Percentiles rank a stretch among this genome's conserved stretches.
Evolutionary conservation across 2,329 filamentous ascomycete species (phyloP).

Genomic region (Calonectria hongkongensis): DNA sequence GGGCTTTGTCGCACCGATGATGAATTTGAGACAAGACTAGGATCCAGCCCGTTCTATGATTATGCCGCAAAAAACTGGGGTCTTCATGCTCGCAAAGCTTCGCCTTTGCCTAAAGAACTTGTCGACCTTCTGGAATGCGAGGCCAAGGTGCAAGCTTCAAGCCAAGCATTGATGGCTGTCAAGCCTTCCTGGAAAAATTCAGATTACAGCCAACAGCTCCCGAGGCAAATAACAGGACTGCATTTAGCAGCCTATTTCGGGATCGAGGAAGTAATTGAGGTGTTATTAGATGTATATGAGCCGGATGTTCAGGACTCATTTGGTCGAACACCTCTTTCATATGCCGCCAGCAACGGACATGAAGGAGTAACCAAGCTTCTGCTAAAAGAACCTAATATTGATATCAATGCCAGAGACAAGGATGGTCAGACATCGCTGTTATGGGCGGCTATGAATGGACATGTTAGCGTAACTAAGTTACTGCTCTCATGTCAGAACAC

Average conservation of each 20-base stretch:
- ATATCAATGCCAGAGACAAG: not conserved
- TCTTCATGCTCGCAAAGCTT: conserved; percentile 53
- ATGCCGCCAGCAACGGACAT: no score
- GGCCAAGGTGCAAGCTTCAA: conserved; percentile 39
- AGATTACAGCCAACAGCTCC: conserved; percentile 33
- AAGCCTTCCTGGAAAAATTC: conserved; percentile 3
- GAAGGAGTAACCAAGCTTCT: no score
- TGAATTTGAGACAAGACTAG: conserved; percentile 49
- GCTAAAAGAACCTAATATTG: no score
- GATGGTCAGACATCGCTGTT: not conserved
- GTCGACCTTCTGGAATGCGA: conserved; percentile 45
- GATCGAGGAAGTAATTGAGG: not conserved
- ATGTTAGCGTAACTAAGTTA: no score
- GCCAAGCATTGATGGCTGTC: conserved; percentile 47
- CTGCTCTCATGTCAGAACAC: no score
- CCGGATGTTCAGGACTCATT: not conserved
- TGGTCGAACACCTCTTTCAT: no score
- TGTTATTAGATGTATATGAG: not conserved
- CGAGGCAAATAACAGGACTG: conserved; percentile 45
- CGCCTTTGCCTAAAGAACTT: conserved; percentile 28
- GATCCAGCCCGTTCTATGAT: conserved; percentile 52
- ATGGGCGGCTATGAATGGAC: no score
- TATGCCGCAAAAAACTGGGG: conserved; percentile 60
- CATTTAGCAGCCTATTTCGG: conserved; percentile 54
- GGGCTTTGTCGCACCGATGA: conserved; percentile 27